Evolutionary conservation across 139 green algal species (phyloP), one percentile per base, ranked within the genome.

Genomic region (Coccomyxa sp.): DNA sequence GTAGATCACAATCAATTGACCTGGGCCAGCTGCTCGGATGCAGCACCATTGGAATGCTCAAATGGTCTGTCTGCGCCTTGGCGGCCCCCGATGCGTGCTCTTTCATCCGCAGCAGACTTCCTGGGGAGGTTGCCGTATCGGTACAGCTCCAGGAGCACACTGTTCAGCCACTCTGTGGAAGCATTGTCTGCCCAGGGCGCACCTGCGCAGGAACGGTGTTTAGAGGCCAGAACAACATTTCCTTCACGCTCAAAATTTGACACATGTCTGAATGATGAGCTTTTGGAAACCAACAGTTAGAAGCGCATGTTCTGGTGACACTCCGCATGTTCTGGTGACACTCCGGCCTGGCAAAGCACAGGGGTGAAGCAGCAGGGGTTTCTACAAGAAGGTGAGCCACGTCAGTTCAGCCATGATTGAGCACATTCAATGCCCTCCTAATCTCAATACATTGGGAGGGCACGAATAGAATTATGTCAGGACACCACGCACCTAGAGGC

Each of bases 141-240:
- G 51, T 80, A 68, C 15, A 85, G 82, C 77, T 86, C 77, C n/a
- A 82, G 17, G 63, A 79, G 77, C 63, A 86, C 79, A 38, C 74
- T 76, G 17, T 59, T 87, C 25, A 97, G 84, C 83, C 88, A 97
- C 71, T 97, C 86, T 13, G 91, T 87, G 0, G 92, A 86, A 14
- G 88, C 82, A 0, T 78, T 60, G 58, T 97, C 93, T 7, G 88
- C 89, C 94, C 94, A 97, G 28, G 94, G 93, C 10, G 92, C 93
- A 0, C 86, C 89, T 87, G 76, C 21, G 63, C 57, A 67, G 21
- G 32, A 0, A 27, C 18, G 25, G 76, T 31, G 57, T 66, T 71
- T 51, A 68, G 15, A 68, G 10, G 79, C 32, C 16, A 14, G 75
- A 63, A 45, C 75, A 31, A 76, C 38, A 7, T 51, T 51, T 51